Base-by-base conservation (phyloP, 129 eudicot species). In the Tanacetum coccineum region DNA sequence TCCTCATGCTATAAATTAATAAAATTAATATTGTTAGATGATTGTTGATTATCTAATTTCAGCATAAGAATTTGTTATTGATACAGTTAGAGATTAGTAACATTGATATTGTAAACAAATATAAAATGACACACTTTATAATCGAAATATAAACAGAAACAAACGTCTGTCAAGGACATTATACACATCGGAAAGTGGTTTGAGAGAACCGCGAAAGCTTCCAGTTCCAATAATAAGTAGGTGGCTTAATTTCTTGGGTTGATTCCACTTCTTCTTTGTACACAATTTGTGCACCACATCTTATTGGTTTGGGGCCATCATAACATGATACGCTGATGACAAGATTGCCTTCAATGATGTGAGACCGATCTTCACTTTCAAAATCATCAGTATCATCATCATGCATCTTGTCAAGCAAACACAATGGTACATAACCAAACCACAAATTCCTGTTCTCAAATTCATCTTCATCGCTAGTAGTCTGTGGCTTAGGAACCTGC, bases 321-420 rank as follows among this genome's bases (percentile, higher is more conserved):
- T 8, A 14, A 14, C 15, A 60, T 12, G 36, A 28, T 32, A 60
- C 20, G n/a, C 18, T 58, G 10, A 58, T 58, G 2, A 60, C 46
- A 56, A 56, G 65, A 30, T 60, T 32, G 32, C 65, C 65, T 60
- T 36, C 57, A 14, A 10, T 58, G 19, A 36, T 61, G 40, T 14
- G 6, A 26, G 66, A 61, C 49, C 30, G n/a, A 32, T 15, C 44
- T 9, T 32, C 65, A 26, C 7, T 11, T 6, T 59, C 20, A 30
- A 30, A 8, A 3, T 47, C 10, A 2, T 47, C 39, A 5, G 4
- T 4, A 30, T 30, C 9, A 32, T 3, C 22, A 59, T 28, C 20
- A 14, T 2, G 14, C 64, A 14, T 28, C 0, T 59, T 4, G 13
- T 59, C 15, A 59, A 30, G 14, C 13, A 59, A 59, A 59, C 18